Base-by-base conservation (phyloP, 192 early-diverging fungal genomes). In the Tieghemiomyces parasiticus region DNA sequence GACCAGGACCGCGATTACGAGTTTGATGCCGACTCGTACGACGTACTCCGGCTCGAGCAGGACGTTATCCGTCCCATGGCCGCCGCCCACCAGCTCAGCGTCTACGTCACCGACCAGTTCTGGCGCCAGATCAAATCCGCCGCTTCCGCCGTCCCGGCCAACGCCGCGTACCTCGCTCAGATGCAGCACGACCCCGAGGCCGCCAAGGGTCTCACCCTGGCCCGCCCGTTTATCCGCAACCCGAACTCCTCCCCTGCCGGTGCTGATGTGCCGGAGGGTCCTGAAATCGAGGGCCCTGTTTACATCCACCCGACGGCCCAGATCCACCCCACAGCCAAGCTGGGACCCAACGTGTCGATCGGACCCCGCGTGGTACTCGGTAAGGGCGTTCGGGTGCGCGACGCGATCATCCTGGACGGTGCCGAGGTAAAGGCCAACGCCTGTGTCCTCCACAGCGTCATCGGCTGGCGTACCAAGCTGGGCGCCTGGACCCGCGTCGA, bases 41-140 rank as follows among this genome's bases (percentile, higher is more conserved):
- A 79, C 33, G 79, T 83, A 62, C 76, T 99, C 48, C 81, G 87
- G 44, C 81, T 99, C 45, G 95, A 99, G 70, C 86, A 92, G 70
- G 95, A 99, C 70, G 79, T 96, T 22, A 71, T 99, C 60, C 85
- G 86, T 64, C 73, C 80, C 26, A 80, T 99, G 62, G 84, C 95
- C 8, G 81, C 81, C 55, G 71, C 80, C 19, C 86, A 80, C 66
- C 88, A 90, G 71, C 81, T 99, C 10, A 94, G 83, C 66, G 88
- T 90, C 13, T 88, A 86, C 70, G 79, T 89, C 58, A 88, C 81
- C 52, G 81, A 80, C 42, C 83, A 89, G 60, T 92, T 94, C 66
- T 99, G 95, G 95, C 88, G 90, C 67, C 90, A 93, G 71, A 88
- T 99, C 71, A 99, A 99, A 69, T 91, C 92, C 26, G 89, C 89